Base-by-base conservation (phyloP, 2,329 filamentous ascomycete genomes). In the Aspergillus cejpii region DNA sequence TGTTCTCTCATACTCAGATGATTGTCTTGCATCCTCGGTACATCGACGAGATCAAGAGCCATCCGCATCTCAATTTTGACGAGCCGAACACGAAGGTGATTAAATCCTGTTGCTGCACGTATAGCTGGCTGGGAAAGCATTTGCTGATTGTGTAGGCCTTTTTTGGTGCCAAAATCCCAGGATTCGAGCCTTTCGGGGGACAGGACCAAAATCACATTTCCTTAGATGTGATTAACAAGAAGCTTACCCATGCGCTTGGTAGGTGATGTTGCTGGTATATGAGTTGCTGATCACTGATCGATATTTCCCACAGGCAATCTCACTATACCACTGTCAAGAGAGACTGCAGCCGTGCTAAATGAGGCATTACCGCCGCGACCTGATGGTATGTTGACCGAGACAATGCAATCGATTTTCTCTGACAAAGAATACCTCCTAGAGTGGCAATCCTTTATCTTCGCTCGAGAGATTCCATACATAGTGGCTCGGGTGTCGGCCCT, bases 391-490 rank as follows among this genome's bases (percentile, higher is more conserved):
- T 11, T 4, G n/a, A 12, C 31, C n/a, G 2, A 31, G 11, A 40
- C n/a, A 14, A n/a, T 6, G 5, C 5, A 3, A 27, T 14, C 26
- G 14, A 28, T 24, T 14, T n/a, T 19, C 37, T 19, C 15, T 49
- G 23, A 53, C 24, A n/a, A 11, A 52, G 17, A 24, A 8, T 24
- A 5, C 5, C 49, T 27, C 37, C 41, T 50, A 60, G 76, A 79
- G 48, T 80, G 78, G 78, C 78, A 73, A 1, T 57, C 74, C 0
- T 70, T 79, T 40, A 73, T 71, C 51, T 70, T 79, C 52, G 74
- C 77, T 28, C 70, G 72, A 0, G 74, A 79, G 45, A 64, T 76
- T 34, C 65, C 80, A 2, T 67, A 74, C 17, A 67, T 74, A 3
- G 65, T 81, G 8, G 73, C 77, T 5, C 72, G 76, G 1, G 54